phyloP scores from a whole-genome alignment of 495 filamentous ascomycete genomes.

The Entonaema liquescens region DNA sequence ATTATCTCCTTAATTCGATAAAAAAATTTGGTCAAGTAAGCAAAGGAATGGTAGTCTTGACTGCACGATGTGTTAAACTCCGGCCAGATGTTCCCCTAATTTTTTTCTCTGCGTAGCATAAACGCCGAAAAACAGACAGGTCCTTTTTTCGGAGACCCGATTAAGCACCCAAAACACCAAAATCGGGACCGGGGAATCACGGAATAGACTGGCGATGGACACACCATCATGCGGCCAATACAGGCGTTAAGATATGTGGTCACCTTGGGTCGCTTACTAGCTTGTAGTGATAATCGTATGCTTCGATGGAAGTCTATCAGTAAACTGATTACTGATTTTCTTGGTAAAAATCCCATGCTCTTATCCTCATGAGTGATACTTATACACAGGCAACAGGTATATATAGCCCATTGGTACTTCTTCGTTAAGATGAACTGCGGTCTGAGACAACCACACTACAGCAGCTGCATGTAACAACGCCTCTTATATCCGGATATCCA shows the following conservation, averaged over 20 bases:
- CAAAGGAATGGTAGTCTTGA: background rate
- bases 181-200: background rate
- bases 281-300: background rate
- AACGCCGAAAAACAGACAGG: constrained; percentile 4
- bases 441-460: background rate
- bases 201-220: constrained; percentile 1
- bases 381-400: background rate
- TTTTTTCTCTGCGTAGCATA: background rate
- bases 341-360: background rate
- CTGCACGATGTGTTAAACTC: constrained; percentile 14
- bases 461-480: background rate
- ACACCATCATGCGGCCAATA: background rate
- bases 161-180: background rate
- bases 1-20: background rate
- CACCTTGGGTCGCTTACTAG: background rate
- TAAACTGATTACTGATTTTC: background rate
- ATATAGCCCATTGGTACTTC: background rate
- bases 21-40: background rate
- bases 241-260: background rate
- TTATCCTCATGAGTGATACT: background rate
- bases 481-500: background rate
- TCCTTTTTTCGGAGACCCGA: constrained; percentile 3
- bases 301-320: background rate
- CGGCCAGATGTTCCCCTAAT: constrained; percentile 7
- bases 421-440: background rate